phyloP scores from a whole-genome alignment of 2,329 filamentous ascomycete genomes.

The Pestalotiopsis fici region DNA sequence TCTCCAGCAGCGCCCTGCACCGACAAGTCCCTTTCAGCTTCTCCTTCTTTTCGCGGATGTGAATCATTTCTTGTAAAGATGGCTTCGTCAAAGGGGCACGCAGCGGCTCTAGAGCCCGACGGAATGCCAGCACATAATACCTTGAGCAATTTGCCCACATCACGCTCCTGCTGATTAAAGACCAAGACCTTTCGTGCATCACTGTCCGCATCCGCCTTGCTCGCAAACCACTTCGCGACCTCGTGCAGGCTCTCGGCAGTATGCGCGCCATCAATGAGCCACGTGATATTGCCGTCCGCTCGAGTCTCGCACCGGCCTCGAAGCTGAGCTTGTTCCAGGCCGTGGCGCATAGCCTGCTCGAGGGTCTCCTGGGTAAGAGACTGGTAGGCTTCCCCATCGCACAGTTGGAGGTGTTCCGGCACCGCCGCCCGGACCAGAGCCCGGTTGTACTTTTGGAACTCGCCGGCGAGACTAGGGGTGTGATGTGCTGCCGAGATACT shows the following conservation, averaged over 20 bases:
- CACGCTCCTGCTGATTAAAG: constrained; percentile 80
- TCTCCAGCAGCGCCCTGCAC: constrained; percentile 70
- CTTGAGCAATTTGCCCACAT: constrained; percentile 36
- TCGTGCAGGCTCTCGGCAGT: constrained; percentile 81
- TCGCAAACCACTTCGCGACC: constrained; percentile 76
- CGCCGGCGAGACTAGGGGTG: constrained; percentile 43
- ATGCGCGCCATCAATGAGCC: constrained; percentile 88
- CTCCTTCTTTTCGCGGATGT: constrained; percentile 36
- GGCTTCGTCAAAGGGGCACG: constrained; percentile 51
- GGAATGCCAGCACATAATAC: constrained; percentile 16
- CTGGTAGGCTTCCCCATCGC: neutral
- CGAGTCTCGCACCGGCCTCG: constrained; percentile 77
- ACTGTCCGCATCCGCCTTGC: constrained; percentile 26
- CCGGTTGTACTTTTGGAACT: constrained; percentile 61
- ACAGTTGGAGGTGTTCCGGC: constrained; percentile 51
- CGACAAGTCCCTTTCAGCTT: constrained; percentile 55
- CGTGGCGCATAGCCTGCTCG: constrained; percentile 39
- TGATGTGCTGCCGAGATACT: constrained; percentile 32
- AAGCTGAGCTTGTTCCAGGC: constrained; percentile 67
- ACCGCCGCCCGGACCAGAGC: constrained; percentile 59
- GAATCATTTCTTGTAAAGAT: constrained; percentile 78
- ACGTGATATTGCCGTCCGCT: constrained; percentile 54
- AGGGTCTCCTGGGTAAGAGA: neutral
- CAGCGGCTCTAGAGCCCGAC: neutral
- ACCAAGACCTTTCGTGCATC: constrained; percentile 58